Evolutionary conservation across 331 rosid species (phyloP).

Genomic region (Quercus lobata): DNA sequence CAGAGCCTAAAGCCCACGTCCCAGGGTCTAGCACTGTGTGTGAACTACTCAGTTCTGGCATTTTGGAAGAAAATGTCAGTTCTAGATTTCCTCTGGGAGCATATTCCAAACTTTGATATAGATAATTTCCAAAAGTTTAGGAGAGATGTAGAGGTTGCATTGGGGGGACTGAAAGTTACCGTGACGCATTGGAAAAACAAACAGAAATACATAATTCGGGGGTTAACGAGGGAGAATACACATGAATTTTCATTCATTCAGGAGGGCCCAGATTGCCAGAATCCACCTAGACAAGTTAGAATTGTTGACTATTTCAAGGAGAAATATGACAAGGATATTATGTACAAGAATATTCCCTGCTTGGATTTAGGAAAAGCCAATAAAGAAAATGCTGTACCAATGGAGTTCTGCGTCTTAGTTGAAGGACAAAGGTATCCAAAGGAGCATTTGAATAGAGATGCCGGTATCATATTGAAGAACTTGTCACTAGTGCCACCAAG

Average conservation of each 20-base stretch:
- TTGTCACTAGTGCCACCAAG: conserved; percentile 32
- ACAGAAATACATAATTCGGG: conserved; percentile 42
- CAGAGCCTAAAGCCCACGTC: conserved; percentile 53
- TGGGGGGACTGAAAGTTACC: conserved; percentile 51
- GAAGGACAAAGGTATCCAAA: conserved; percentile 34
- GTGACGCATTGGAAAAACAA: conserved; percentile 58
- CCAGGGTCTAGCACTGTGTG: conserved; percentile 51
- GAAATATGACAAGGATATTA: conserved; percentile 19
- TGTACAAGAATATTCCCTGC: not conserved
- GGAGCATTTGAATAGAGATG: conserved; percentile 20
- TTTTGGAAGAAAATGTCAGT: conserved; percentile 43
- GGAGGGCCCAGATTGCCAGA: conserved; percentile 28
- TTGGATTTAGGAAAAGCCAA: no score
- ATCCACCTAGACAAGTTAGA: not conserved
- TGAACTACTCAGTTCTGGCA: conserved; percentile 62
- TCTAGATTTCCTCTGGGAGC: conserved; percentile 31
- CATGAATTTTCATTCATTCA: conserved; percentile 22
- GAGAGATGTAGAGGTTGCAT: conserved; percentile 1
- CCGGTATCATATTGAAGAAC: conserved; percentile 26
- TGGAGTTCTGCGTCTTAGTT: no score
- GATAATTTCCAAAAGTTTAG: conserved; percentile 14
- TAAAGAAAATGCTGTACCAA: no score
- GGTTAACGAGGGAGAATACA: conserved; percentile 20
- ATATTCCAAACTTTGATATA: conserved; percentile 14
- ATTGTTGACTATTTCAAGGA: conserved; percentile 37